Conservation (phyloP, 2,329 filamentous ascomycete genomes). For the Leptoxyphium fumago region DNA sequence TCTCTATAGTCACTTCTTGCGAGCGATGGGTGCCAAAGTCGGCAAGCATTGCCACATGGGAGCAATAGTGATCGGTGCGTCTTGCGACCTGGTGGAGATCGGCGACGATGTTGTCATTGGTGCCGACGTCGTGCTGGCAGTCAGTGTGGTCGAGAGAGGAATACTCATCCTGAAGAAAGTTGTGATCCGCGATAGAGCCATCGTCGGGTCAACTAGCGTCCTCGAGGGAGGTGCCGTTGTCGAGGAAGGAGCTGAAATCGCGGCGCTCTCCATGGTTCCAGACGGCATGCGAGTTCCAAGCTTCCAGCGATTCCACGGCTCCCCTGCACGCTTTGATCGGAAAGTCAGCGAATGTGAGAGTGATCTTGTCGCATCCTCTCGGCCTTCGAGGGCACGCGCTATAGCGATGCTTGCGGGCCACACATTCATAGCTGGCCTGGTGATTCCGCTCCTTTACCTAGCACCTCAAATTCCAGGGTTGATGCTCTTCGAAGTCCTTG, state of each 20-base stretch:
- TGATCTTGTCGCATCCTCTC: too few relatives aligned
- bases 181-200: constrained; percentile 6
- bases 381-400: too few relatives aligned
- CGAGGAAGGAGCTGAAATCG: constrained; percentile 12
- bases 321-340: constrained; percentile 1
- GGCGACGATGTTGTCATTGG: constrained; percentile 13
- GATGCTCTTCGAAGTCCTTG: too few relatives aligned
- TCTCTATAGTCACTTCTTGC: constrained; percentile 8
- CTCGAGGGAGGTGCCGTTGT: constrained; percentile 11
- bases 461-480: too few relatives aligned
- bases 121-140: constrained; percentile 8
- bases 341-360: too few relatives aligned
- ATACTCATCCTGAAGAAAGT: constrained; percentile 12
- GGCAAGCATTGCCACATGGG: constrained; percentile 11
- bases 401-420: too few relatives aligned
- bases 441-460: too few relatives aligned
- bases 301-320: constrained; percentile 11
- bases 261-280: constrained; percentile 10
- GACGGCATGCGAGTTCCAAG: constrained; percentile 9
- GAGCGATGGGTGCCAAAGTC: constrained; percentile 11
- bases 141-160: constrained; percentile 11
- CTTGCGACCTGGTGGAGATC: constrained; percentile 12
- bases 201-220: constrained; percentile 10
- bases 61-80: constrained; percentile 8
- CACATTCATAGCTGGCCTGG: too few relatives aligned